phyloP scores from a whole-genome alignment of 2,329 filamentous ascomycete species.

The Alternaria incomplexa region DNA sequence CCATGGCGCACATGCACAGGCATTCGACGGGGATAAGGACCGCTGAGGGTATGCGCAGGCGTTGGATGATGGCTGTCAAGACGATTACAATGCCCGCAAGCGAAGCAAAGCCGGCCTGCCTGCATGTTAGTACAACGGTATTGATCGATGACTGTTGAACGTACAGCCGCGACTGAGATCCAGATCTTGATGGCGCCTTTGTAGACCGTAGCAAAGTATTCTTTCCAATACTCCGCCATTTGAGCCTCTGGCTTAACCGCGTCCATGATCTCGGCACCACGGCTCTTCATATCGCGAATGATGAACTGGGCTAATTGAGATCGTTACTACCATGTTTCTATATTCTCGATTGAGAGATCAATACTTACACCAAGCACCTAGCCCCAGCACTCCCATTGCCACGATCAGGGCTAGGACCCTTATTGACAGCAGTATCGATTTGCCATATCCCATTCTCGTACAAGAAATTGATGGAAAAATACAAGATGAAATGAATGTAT shows the following conservation, averaged over 20 bases:
- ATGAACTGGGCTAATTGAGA: conserved; percentile 17
- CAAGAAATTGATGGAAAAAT: background rate
- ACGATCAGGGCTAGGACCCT: conserved; percentile 30
- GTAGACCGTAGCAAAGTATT: conserved; percentile 22
- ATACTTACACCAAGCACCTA: conserved; percentile 35
- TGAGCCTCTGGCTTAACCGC: conserved; percentile 9
- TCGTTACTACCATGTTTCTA: background rate
- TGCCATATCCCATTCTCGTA: conserved; percentile 26
- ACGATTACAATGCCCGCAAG: conserved; percentile 22
- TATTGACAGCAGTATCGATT: conserved; percentile 20
- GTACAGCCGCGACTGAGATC: conserved; percentile 34
- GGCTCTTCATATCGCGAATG: conserved; percentile 29
- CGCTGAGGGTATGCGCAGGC: conserved; percentile 22
- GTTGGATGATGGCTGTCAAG: conserved; percentile 19
- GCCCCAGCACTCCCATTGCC: conserved; percentile 26
- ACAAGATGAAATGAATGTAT: conserved; percentile 11
- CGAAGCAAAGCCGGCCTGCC: conserved; percentile 29
- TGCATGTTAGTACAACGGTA: conserved; percentile 5
- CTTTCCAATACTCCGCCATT: conserved; percentile 23
- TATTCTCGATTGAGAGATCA: background rate
- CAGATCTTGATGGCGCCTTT: conserved; percentile 25
- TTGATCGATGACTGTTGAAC: conserved; percentile 1
- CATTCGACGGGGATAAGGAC: conserved; percentile 31
- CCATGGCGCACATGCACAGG: conserved; percentile 31
- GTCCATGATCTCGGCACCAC: conserved; percentile 23